Conservation (phyloP, 1,284 basidiomycete genomes). For the Ceratobasidium sp. region DNA sequence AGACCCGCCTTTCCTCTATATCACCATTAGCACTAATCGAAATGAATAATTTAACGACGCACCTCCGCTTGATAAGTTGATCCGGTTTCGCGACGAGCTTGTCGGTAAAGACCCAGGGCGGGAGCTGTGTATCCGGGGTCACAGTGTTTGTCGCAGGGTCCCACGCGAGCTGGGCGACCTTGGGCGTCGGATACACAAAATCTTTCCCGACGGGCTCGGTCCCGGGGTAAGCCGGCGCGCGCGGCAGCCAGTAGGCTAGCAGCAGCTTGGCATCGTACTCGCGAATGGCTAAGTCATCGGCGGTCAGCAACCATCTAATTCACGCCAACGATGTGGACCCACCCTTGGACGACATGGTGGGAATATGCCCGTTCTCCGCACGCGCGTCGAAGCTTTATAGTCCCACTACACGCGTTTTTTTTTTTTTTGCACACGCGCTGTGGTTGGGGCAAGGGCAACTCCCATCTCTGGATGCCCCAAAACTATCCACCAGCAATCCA, state of each 20-base stretch:
- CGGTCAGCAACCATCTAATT: neutral
- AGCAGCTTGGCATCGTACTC: conserved; percentile 97
- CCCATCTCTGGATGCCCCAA: too few species aligned
- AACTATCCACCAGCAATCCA: neutral
- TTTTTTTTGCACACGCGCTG: neutral
- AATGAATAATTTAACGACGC: neutral
- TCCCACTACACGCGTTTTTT: too few species aligned
- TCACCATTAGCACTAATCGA: neutral
- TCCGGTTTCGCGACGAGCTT: conserved; percentile 96
- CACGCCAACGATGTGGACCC: neutral
- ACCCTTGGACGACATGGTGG: conserved; percentile 42
- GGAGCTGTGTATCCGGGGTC: conserved; percentile 82
- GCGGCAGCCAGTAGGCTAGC: conserved; percentile 93
- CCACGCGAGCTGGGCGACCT: conserved; percentile 89
- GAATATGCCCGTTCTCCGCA: too few species aligned
- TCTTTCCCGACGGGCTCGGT: conserved; percentile 69
- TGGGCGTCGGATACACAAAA: conserved; percentile 76
- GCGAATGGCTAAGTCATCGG: conserved; percentile 75
- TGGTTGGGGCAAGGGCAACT: conserved; percentile 26
- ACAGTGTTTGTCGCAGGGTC: conserved; percentile 86
- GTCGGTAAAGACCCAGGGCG: conserved; percentile 87
- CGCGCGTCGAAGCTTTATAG: too few species aligned
- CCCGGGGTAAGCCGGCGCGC: conserved; percentile 76
- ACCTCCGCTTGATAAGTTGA: conserved; percentile 95
- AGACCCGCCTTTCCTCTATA: conserved; percentile 96